These are phyloP conservation scores for Acephala macrosclerotiorum DNA, from an alignment of 2,329 filamentous ascomycete species.

Conservation along the genomic window DNA sequence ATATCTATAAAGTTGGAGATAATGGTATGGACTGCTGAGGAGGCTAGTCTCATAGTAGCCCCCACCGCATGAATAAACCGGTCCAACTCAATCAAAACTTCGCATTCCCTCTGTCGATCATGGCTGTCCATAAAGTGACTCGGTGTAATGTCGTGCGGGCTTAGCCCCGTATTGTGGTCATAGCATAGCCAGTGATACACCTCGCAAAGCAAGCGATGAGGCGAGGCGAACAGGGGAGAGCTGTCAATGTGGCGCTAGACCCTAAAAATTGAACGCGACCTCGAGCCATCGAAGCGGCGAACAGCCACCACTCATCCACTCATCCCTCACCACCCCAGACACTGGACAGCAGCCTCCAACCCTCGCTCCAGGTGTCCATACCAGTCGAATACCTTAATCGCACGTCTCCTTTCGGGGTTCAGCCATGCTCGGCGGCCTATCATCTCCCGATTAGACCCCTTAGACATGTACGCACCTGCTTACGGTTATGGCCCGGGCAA, in stretches of 20 bases:
- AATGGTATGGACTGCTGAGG: neutral
- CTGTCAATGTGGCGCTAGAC: no score
- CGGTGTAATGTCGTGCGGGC: constrained; percentile 6
- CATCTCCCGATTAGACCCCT: constrained; percentile 13
- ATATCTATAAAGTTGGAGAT: neutral
- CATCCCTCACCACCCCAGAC: neutral
- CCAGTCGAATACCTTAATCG: constrained; percentile 15
- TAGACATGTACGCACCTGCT: constrained; percentile 39
- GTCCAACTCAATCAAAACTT: neutral
- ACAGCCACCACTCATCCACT: neutral
- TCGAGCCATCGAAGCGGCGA: no score
- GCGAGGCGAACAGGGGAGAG: no score
- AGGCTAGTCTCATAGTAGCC: neutral
- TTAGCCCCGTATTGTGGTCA: neutral
- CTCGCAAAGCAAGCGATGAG: neutral
- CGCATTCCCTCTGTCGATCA: neutral
- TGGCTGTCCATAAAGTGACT: constrained; percentile 5
- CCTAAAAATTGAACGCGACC: no score
- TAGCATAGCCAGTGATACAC: neutral
- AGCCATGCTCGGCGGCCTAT: constrained; percentile 19
- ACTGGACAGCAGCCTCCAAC: neutral
- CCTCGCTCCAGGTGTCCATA: constrained; percentile 8
- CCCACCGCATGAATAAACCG: neutral
- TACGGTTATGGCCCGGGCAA: constrained; percentile 36
- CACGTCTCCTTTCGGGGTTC: constrained; percentile 14